Evolutionary conservation across 306 rosid species (phyloP), one percentile per base, ranked within the genome.

Genomic region (Vigna nakashimae): DNA sequence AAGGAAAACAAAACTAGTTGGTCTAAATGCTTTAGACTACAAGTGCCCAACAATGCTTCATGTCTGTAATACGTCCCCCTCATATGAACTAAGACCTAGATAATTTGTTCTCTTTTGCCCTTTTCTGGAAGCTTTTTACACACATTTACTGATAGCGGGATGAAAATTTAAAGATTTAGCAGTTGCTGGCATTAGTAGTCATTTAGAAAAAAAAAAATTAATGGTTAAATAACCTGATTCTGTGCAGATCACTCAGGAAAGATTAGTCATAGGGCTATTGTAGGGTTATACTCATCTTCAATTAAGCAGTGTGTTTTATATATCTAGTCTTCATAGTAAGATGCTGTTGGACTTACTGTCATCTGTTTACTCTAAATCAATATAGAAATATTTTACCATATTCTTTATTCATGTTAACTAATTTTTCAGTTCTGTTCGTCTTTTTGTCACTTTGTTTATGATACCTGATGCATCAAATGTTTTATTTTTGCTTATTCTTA

Each of bases 161-260:
- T 11, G 1, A 58, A 57, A 49, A 57, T 56, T 15, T 18, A 73
- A 66, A 56, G 76, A 65, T 72, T 48, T 46, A 48, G 62, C 20
- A 52, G 45, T 70, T 69, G 7, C 59, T 84, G 65, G 55, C 48
- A 24, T 80, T 55, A 58, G 63, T 59, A 49, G 55, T 67, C 20
- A 51, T 65, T 65, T 68, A 11, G 12, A 13, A 8, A 38, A 71
- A 36, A 48, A 5, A 22, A 60, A 22, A 11, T 26, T 50, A 53
- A n/a, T 30, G 65, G 52, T 57, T 58, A 65, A 67, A 43, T 59
- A 24, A 28, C 42, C 62, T 50, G 46, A 43, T 50, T 51, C 36
- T 65, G 17, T 2, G 75, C 60, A 42, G 65, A 49, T 82, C 51
- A 55, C 53, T 18, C 34, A 7, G 12, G 20, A 59, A 60, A 52